Evolutionary conservation across 306 rosid genomes (phyloP).

Genomic region (Gastrolobium bilobum): DNA sequence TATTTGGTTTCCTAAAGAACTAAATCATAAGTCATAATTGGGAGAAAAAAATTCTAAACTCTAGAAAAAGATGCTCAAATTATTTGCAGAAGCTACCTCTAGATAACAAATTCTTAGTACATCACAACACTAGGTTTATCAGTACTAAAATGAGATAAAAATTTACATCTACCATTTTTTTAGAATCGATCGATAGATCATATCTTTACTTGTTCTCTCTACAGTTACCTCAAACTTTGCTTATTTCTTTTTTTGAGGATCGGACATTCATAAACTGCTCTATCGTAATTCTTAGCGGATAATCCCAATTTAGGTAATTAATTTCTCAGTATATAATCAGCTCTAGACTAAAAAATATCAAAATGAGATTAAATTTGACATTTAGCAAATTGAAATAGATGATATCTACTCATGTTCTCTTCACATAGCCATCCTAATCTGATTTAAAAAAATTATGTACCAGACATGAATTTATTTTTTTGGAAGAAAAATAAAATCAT

Average conservation of each 20-base stretch:
- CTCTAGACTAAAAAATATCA: neutral
- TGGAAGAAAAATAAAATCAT: neutral
- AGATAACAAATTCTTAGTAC: slow-evolving; percentile 13
- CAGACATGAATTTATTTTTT: slow-evolving; percentile 6
- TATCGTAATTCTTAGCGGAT: no score
- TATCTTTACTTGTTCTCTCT: neutral
- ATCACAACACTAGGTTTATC: slow-evolving; percentile 1
- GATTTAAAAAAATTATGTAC: neutral
- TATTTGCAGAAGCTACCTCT: neutral
- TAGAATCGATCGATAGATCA: neutral
- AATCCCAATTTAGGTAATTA: no score
- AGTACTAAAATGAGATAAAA: neutral
- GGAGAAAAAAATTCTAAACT: neutral
- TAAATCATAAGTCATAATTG: neutral
- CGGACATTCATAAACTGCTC: no score
- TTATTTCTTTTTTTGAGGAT: no score
- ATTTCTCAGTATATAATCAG: neutral
- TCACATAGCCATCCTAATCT: neutral
- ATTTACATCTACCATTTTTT: neutral
- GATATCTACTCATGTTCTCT: slow-evolving; percentile 9
- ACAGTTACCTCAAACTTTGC: neutral
- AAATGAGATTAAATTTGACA: slow-evolving; percentile 10
- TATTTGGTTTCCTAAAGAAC: slow-evolving; percentile 30
- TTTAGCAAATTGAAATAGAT: neutral
- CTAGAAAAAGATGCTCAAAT: neutral